phyloP scores from a whole-genome alignment of 1,284 basidiomycete species.

The Apiotrichum laibachii region DNA sequence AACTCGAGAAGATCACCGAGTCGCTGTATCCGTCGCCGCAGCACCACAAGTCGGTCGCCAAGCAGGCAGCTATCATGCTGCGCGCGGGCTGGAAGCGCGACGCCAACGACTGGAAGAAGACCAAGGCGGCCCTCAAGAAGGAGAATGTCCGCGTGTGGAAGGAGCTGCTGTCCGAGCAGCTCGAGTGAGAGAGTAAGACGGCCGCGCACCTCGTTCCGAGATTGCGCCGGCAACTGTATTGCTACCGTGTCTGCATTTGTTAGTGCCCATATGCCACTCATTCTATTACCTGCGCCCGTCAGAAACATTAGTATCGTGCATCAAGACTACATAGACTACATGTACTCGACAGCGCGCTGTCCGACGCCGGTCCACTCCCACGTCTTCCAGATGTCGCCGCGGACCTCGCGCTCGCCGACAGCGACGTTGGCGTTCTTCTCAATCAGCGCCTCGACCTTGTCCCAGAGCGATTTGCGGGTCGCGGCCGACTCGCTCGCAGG shows the following conservation, averaged over 20 bases:
- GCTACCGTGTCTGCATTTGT: no score
- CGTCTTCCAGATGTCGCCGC: slow-evolving; percentile 63
- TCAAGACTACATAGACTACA: neutral
- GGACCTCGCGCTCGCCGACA: slow-evolving; percentile 79
- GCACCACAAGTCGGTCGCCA: neutral
- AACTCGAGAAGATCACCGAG: neutral
- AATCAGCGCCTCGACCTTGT: slow-evolving; percentile 77
- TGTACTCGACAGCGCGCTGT: neutral
- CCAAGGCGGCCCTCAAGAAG: neutral
- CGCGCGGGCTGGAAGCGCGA: neutral
- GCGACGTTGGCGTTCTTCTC: slow-evolving; percentile 94
- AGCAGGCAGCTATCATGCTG: neutral
- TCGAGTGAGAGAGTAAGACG: neutral
- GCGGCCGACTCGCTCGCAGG: slow-evolving; percentile 73
- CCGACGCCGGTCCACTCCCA: slow-evolving; percentile 55
- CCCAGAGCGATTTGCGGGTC: slow-evolving; percentile 73
- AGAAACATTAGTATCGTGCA: no score
- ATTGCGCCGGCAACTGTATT: neutral
- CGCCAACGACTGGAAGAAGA: neutral
- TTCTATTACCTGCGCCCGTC: no score
- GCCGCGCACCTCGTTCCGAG: no score
- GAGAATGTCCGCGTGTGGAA: neutral
- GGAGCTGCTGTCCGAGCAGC: neutral
- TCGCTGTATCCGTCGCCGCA: neutral
- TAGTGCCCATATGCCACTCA: no score